Evolutionary conservation across 495 filamentous ascomycete species (phyloP).

Genomic region (Aspergillus steynii): DNA sequence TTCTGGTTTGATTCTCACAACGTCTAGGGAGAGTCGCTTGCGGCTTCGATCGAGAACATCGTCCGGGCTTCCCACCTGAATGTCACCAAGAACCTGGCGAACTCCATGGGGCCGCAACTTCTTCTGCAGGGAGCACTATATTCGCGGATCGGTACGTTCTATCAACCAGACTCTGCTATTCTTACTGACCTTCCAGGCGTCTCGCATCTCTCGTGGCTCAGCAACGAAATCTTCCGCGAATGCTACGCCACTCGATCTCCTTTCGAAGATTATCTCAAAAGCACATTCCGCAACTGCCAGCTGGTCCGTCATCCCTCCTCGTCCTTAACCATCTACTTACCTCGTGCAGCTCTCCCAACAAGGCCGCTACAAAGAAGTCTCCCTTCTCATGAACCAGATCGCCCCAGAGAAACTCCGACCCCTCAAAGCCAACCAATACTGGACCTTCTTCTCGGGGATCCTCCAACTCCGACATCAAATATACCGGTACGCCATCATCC

Average conservation of each 20-base stretch:
- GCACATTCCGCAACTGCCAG: conserved; percentile 58
- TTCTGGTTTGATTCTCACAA: conserved; percentile 15
- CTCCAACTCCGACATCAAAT: conserved; percentile 71
- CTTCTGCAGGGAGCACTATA: conserved; percentile 71
- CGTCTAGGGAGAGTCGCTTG: conserved; percentile 72
- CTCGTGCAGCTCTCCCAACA: conserved; percentile 51
- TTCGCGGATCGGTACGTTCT: conserved; percentile 67
- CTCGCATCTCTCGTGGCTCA: conserved; percentile 62
- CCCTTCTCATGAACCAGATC: conserved; percentile 65
- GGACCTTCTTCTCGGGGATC: conserved; percentile 71
- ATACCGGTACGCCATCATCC: conserved; percentile 48
- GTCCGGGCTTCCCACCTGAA: conserved; percentile 80
- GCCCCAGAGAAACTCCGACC: conserved; percentile 67
- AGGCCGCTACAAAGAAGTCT: conserved; percentile 72
- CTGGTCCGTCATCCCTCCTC: conserved; percentile 39
- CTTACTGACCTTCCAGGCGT: conserved; percentile 44
- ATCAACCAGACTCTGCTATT: background rate
- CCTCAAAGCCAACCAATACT: conserved; percentile 77
- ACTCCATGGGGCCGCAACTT: conserved; percentile 71
- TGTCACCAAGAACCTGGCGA: conserved; percentile 70
- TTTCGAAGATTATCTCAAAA: conserved; percentile 76
- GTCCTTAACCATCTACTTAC: conserved; percentile 17
- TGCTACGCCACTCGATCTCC: conserved; percentile 66
- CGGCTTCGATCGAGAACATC: conserved; percentile 74
- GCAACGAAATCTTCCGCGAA: conserved; percentile 74